Conservation (phyloP, 805 yeast species). For the Cyberlindnera mycetangii region DNA sequence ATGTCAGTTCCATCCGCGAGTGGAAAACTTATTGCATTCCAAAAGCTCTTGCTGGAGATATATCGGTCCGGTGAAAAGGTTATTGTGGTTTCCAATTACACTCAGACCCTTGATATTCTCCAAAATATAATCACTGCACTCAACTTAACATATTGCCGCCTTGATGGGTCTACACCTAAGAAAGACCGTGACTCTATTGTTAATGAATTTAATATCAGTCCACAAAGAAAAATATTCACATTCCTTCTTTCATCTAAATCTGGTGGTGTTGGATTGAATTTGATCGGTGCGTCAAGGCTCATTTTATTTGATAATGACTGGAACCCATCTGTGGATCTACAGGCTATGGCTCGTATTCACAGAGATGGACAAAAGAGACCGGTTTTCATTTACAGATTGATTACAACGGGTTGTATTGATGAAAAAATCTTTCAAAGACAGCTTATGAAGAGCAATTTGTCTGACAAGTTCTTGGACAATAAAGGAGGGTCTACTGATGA, state of each 20-base stretch:
- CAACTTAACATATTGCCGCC: conserved; percentile 51
- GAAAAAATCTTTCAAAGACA: conserved; percentile 94
- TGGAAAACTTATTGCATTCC: conserved; percentile 67
- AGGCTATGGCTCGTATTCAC: conserved; percentile 94
- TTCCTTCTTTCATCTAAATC: conserved; percentile 84
- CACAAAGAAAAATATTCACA: conserved; percentile 41
- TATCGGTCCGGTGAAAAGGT: conserved; percentile 60
- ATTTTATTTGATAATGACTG: conserved; percentile 91
- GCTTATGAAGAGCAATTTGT: conserved; percentile 73
- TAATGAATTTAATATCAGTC: conserved; percentile 43
- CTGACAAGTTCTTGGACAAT: conserved; percentile 63
- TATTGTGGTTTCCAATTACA: conserved; percentile 83
- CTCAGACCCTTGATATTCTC: conserved; percentile 79
- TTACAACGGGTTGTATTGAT: conserved; percentile 89
- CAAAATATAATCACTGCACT: conserved; percentile 51
- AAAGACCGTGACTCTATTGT: conserved; percentile 65
- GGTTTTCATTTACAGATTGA: conserved; percentile 75
- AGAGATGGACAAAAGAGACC: conserved; percentile 87
- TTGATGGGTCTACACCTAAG: conserved; percentile 84
- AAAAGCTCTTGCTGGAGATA: conserved; percentile 47
- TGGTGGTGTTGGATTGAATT: conserved; percentile 91
- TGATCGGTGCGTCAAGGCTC: conserved; percentile 86
- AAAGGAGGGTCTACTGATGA: conserved; percentile 48
- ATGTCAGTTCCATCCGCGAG: conserved; percentile 13
- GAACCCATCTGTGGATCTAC: conserved; percentile 92